These are phyloP conservation scores for Omphalotus guepiniiformis DNA, from an alignment of 768 basidiomycete genomes.

Conservation along the genomic window DNA sequence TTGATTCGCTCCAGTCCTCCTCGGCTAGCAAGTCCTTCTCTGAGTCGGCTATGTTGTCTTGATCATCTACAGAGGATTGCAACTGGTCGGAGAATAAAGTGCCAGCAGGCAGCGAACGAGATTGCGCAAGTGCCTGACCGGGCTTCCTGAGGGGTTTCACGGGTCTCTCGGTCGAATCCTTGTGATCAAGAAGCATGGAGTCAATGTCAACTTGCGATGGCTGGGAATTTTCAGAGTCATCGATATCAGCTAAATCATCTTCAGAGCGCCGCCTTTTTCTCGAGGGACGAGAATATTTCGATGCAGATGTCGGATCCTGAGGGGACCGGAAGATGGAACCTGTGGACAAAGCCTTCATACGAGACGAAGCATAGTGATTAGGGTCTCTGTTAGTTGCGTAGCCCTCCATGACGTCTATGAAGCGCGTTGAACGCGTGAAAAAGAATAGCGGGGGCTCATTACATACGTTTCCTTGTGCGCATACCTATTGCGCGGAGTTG, in stretches of 20 bases:
- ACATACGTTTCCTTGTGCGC: constrained; percentile 59
- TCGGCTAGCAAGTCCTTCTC: constrained; percentile 18
- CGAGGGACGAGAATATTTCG: constrained; percentile 13
- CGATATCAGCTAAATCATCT: constrained; percentile 14
- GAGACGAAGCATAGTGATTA: constrained; percentile 24
- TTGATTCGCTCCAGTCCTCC: constrained; percentile 38
- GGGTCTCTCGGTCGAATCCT: constrained; percentile 28
- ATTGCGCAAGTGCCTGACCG: constrained; percentile 27
- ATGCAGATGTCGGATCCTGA: constrained; percentile 37
- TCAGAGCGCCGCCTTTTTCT: constrained; percentile 37
- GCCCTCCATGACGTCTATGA: constrained; percentile 57
- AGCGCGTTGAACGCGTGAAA: constrained; percentile 20
- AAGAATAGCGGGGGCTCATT: constrained; percentile 9
- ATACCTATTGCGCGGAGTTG: constrained; percentile 53
- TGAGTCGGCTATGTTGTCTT: background rate
- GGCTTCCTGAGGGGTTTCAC: constrained; percentile 38
- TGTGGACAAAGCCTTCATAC: constrained; percentile 36
- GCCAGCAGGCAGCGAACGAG: constrained; percentile 34
- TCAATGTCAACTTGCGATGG: too few relatives aligned
- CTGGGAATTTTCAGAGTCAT: constrained; percentile 23
- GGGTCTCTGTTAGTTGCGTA: constrained; percentile 33
- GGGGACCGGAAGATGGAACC: constrained; percentile 49
- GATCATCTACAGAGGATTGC: background rate
- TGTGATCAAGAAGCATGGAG: constrained; percentile 12
- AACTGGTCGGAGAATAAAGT: constrained; percentile 6